phyloP scores from a whole-genome alignment of 148 eudicot species.

The Nyssa sinensis region DNA sequence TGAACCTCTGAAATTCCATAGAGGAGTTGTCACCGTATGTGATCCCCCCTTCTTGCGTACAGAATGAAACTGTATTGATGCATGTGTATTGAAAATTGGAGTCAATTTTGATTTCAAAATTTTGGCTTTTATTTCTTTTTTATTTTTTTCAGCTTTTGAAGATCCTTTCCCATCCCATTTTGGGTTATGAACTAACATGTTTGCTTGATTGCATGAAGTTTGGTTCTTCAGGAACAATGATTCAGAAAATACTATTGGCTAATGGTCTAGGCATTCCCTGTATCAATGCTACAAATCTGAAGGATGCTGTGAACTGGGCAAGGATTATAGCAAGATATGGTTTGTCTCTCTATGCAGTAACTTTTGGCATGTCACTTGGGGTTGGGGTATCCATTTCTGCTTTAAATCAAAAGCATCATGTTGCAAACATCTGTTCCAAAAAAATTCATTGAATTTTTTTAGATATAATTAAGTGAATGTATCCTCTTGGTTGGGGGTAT shows the following conservation, averaged over 20 bases:
- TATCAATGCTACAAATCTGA: conserved; percentile 4
- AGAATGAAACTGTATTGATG: background rate
- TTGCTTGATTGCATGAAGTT: background rate
- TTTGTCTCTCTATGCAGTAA: background rate
- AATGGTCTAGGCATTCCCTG: conserved; percentile 16
- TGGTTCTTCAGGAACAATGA: conserved; percentile 10
- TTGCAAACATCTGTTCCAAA: background rate
- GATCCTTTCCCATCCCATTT: background rate
- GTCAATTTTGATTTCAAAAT: background rate
- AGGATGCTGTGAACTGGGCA: conserved; percentile 12
- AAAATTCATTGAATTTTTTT: background rate
- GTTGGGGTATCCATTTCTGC: background rate
- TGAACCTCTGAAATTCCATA: conserved; percentile 8
- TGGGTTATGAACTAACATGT: background rate
- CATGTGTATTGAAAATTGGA: background rate
- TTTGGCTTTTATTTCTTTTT: too few species aligned
- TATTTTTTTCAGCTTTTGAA: background rate
- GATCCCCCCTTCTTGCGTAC: background rate
- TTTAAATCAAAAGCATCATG: background rate
- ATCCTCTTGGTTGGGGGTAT: background rate
- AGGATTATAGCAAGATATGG: conserved; percentile 6
- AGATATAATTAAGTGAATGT: background rate
- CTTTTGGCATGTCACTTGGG: background rate
- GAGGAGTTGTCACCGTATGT: conserved; percentile 16
- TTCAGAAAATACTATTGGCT: conserved; percentile 6